These are phyloP conservation scores for Umbelopsis ramanniana DNA, from an alignment of 192 early-diverging fungal species.

Conservation along the genomic window DNA sequence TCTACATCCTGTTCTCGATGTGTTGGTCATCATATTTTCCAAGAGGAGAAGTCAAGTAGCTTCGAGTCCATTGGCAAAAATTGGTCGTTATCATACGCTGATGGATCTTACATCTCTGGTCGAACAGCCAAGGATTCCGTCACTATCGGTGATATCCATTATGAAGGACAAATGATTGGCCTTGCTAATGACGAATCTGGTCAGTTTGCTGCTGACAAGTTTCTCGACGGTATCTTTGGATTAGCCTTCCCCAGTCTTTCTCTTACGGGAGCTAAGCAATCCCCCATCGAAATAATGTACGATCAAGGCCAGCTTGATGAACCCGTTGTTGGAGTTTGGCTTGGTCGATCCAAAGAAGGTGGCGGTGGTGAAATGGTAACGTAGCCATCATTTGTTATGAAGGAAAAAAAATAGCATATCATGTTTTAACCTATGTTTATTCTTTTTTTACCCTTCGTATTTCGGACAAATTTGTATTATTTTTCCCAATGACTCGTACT, in stretches of 20 bases:
- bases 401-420: neutral
- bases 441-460: no score
- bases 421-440: neutral
- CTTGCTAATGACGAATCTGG: conserved; percentile 61
- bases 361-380: conserved; percentile 48
- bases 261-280: conserved; percentile 12
- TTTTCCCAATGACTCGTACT: neutral
- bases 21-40: conserved; percentile 33
- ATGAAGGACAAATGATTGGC: conserved; percentile 64
- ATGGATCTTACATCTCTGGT: conserved; percentile 48
- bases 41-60: conserved; percentile 31
- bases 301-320: conserved; percentile 15
- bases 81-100: conserved; percentile 50
- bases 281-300: conserved; percentile 30
- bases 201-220: conserved; percentile 57
- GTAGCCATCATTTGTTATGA: neutral
- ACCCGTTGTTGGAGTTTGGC: conserved; percentile 33
- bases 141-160: conserved; percentile 55
- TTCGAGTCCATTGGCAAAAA: conserved; percentile 27
- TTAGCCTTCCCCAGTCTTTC: conserved; percentile 56
- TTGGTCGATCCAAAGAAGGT: conserved; percentile 43
- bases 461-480: neutral
- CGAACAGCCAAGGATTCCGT: conserved; percentile 51
- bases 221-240: conserved; percentile 71
- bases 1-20: conserved; percentile 34